phyloP scores from a whole-genome alignment of 225 moss, liverwort and hornwort genomes.

The Straminergon stramineum region DNA sequence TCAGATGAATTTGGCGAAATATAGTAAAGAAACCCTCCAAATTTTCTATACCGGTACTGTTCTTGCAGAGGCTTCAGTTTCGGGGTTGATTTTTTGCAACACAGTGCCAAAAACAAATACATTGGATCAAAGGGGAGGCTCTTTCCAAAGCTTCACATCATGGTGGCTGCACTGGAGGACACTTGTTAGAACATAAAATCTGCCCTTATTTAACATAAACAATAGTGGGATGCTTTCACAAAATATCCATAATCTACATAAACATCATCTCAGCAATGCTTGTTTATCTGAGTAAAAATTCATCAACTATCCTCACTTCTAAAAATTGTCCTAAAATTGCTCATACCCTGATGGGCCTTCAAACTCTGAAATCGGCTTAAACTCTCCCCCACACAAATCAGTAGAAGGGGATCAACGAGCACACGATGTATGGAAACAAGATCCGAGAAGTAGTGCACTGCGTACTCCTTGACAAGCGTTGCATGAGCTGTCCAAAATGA shows the following conservation, averaged over 20 bases:
- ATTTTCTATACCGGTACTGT: too few species aligned
- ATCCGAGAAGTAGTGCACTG: not conserved
- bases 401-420: slow-evolving; percentile 1
- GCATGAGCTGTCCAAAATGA: slow-evolving; percentile 32
- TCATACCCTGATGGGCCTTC: slow-evolving; percentile 2
- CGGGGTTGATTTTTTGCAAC: not conserved
- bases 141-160: not conserved
- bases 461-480: slow-evolving; percentile 7
- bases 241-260: slow-evolving; percentile 24
- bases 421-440: not conserved
- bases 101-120: too few species aligned
- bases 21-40: accelerated
- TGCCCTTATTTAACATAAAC: slow-evolving; percentile 17
- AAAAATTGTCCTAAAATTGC: slow-evolving; percentile 1
- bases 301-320: slow-evolving; percentile 8
- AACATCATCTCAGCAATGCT: slow-evolving; percentile 7
- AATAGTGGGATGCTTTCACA: slow-evolving; percentile 3
- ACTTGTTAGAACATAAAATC: not conserved
- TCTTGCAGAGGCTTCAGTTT: too few species aligned
- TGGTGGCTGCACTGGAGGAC: not conserved
- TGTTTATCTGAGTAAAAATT: not conserved
- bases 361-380: not conserved
- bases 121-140: not conserved
- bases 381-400: not conserved
- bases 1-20: accelerated